Conservation (phyloP, 2,329 filamentous ascomycete genomes). For the Thelonectria olida region DNA sequence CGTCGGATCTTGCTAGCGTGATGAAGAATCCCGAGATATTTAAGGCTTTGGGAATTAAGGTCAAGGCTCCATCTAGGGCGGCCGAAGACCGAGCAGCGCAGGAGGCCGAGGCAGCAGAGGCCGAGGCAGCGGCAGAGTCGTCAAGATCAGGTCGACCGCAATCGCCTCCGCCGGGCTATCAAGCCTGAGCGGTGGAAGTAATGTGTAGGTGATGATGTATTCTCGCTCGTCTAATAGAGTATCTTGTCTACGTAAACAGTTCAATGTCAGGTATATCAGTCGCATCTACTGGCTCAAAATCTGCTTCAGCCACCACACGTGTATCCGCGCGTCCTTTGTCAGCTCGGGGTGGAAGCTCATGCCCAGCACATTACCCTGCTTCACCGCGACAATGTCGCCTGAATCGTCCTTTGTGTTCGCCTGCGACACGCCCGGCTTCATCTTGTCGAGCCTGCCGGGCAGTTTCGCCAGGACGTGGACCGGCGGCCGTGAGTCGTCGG, state of each 20-base stretch:
- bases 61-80: too few relatives aligned
- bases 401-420: slow-evolving; percentile 53
- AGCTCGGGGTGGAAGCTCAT: slow-evolving; percentile 97
- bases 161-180: slow-evolving; percentile 37
- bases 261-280: not conserved
- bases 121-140: not conserved
- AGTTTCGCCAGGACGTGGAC: slow-evolving; percentile 64
- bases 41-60: slow-evolving; percentile 31
- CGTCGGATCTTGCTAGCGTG: slow-evolving; percentile 36
- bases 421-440: slow-evolving; percentile 49
- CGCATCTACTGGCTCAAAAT: slow-evolving; percentile 48
- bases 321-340: slow-evolving; percentile 87
- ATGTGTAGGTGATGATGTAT: not conserved
- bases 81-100: too few relatives aligned
- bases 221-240: slow-evolving; percentile 2
- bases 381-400: slow-evolving; percentile 87
- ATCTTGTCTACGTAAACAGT: slow-evolving; percentile 3
- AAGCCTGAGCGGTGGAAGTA: slow-evolving; percentile 5
- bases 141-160: slow-evolving; percentile 12
- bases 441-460: slow-evolving; percentile 50
- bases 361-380: slow-evolving; percentile 90
- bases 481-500: slow-evolving; percentile 43
- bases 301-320: slow-evolving; percentile 90
- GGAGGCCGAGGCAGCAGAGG: not conserved
- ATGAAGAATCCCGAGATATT: slow-evolving; percentile 39